Percentiles rank a stretch among this genome's conserved stretches.
Conservation (phyloP, 176 grass and related monocot genomes). For the Juncus effusus region DNA sequence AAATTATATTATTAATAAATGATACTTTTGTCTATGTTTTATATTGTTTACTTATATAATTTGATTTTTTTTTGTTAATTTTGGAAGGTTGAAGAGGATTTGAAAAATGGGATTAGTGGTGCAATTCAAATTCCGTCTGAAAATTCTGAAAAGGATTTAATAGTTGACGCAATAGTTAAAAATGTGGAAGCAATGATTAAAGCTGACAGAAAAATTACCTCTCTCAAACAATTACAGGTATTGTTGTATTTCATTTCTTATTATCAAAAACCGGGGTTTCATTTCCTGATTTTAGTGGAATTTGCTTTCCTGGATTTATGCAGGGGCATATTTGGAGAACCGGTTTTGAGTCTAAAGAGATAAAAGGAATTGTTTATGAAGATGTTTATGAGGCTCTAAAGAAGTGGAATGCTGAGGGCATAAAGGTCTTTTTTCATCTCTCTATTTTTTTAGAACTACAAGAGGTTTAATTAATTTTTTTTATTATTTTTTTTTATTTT, state of each 20-base stretch:
- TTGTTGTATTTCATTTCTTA: slow-evolving; percentile 13
- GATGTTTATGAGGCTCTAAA: slow-evolving; percentile 77
- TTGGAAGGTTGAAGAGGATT: slow-evolving; percentile 73
- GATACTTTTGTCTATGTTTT: slow-evolving; percentile 2
- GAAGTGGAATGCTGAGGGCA: slow-evolving; percentile 70
- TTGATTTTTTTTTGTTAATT: slow-evolving; percentile 4
- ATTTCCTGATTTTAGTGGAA: background rate
- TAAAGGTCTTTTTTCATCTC: slow-evolving; percentile 50
- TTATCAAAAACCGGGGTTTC: background rate
- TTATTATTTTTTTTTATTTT: slow-evolving; percentile 16
- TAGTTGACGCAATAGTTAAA: slow-evolving; percentile 64
- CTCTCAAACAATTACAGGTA: slow-evolving; percentile 98
- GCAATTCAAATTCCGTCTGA: slow-evolving; percentile 60
- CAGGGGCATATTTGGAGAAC: slow-evolving; percentile 99
- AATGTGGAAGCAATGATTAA: slow-evolving; percentile 95
- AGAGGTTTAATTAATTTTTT: background rate
- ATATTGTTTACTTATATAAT: slow-evolving; percentile 25
- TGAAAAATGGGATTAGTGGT: slow-evolving; percentile 50
- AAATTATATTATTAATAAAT: slow-evolving; percentile 14
- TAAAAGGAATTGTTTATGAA: slow-evolving; percentile 86
- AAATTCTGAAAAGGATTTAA: slow-evolving; percentile 56
- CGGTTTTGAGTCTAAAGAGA: slow-evolving; percentile 76
- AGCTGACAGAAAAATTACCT: slow-evolving; percentile 89
- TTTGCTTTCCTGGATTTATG: slow-evolving; percentile 17
- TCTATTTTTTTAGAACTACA: background rate